Conservation (phyloP, 2,329 filamentous ascomycete species). For the Leptographium radiaticola region DNA sequence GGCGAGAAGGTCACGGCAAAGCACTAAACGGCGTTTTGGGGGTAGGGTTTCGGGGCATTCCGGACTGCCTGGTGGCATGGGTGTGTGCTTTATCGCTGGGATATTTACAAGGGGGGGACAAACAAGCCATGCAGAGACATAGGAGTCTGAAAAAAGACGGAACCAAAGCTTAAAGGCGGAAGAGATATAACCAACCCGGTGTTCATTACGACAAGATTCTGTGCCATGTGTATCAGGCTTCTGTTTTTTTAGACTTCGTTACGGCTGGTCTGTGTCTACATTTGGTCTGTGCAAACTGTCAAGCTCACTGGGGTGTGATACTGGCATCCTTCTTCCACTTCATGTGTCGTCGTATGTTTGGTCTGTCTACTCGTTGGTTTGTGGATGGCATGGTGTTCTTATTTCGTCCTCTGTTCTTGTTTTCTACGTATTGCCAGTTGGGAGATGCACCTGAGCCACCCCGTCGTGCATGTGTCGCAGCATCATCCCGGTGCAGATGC, state of each 20-base stretch:
- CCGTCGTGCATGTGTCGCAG: too few species aligned
- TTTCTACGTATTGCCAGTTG: too few species aligned
- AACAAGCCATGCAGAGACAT: background rate
- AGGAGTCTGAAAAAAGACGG: background rate
- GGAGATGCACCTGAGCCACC: too few species aligned
- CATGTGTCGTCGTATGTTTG: too few species aligned
- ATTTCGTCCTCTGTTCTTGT: too few species aligned
- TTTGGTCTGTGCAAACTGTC: background rate
- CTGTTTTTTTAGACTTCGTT: background rate
- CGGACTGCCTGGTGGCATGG: background rate
- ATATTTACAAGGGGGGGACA: background rate
- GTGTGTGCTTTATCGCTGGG: background rate
- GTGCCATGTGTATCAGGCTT: background rate
- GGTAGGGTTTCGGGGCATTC: background rate
- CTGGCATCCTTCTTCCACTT: too few species aligned
- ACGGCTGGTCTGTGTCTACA: background rate
- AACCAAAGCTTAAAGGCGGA: background rate
- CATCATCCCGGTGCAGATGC: too few species aligned
- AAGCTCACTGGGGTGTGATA: too few species aligned
- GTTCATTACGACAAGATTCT: too few species aligned
- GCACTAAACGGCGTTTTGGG: conserved; percentile 33
- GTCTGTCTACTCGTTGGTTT: too few species aligned
- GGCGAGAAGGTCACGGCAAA: conserved; percentile 52
- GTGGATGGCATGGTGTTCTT: too few species aligned
- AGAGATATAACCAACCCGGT: background rate